phyloP scores from a whole-genome alignment of 768 basidiomycete genomes.

The Suillus subaureus region DNA sequence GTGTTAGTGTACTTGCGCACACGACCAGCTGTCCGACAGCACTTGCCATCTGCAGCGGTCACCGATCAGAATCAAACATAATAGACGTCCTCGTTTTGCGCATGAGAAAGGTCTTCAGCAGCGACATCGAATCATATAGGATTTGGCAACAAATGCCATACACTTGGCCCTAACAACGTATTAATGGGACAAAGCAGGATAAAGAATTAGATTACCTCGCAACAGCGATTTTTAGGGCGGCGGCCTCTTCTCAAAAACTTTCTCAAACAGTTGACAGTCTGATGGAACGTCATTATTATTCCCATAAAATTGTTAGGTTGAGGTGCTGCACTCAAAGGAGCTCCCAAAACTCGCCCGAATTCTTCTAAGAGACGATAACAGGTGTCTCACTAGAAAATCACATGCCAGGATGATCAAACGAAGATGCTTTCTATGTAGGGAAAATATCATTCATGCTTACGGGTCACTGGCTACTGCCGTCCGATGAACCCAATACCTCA shows the following conservation, averaged over 20 bases:
- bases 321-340: background rate
- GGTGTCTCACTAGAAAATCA: background rate
- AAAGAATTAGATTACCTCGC: background rate
- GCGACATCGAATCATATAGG: background rate
- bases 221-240: background rate
- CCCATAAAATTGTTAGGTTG: background rate
- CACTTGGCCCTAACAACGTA: background rate
- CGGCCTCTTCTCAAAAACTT: background rate
- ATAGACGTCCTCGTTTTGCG: background rate
- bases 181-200: background rate
- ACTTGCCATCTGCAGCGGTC: background rate
- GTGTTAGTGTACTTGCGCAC: background rate
- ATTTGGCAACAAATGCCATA: background rate
- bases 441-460: conserved; percentile 5
- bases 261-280: background rate
- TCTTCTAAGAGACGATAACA: background rate
- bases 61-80: background rate
- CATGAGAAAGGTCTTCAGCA: background rate
- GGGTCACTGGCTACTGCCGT: conserved; percentile 3
- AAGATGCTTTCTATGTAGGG: conserved; percentile 7
- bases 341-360: background rate
- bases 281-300: background rate
- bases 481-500: conserved; percentile 2
- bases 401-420: background rate
- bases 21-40: background rate